Evolutionary conservation across 768 basidiomycete genomes (phyloP).

Genomic region (Austroboletus festivus): DNA sequence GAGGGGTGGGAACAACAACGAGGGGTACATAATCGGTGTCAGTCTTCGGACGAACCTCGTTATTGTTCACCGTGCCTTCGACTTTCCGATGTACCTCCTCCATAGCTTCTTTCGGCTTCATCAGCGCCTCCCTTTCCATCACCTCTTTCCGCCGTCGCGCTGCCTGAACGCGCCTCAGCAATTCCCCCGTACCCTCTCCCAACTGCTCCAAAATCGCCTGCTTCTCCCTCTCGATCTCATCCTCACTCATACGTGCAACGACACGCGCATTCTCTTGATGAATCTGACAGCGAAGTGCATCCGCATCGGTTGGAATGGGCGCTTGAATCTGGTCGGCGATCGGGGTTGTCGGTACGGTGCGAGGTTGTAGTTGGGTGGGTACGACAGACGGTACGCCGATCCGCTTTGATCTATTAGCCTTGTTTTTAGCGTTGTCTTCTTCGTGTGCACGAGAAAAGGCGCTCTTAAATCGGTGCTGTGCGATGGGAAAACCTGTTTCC

Average conservation of each 20-base stretch:
- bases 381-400: conserved; percentile 23
- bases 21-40: neutral
- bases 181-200: conserved; percentile 60
- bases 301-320: conserved; percentile 22
- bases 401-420: conserved; percentile 19
- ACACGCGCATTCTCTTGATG: conserved; percentile 62
- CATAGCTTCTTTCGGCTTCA: neutral
- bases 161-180: conserved; percentile 43
- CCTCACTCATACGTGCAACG: conserved; percentile 66
- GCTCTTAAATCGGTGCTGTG: conserved; percentile 61
- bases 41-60: neutral
- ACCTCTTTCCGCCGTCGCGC: conserved; percentile 18
- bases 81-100: neutral
- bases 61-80: neutral
- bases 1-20: conserved; percentile 14
- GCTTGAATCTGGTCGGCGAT: conserved; percentile 10
- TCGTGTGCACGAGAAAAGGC: conserved; percentile 55
- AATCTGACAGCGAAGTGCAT: conserved; percentile 54
- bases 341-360: neutral
- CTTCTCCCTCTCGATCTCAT: conserved; percentile 64
- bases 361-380: conserved; percentile 22
- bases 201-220: conserved; percentile 68
- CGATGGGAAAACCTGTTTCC: conserved; percentile 58
- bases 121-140: neutral
- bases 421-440: conserved; percentile 15